phyloP scores from a whole-genome alignment of 225 moss, liverwort and hornwort genomes.

The Pseudisothecium myosuroides region DNA sequence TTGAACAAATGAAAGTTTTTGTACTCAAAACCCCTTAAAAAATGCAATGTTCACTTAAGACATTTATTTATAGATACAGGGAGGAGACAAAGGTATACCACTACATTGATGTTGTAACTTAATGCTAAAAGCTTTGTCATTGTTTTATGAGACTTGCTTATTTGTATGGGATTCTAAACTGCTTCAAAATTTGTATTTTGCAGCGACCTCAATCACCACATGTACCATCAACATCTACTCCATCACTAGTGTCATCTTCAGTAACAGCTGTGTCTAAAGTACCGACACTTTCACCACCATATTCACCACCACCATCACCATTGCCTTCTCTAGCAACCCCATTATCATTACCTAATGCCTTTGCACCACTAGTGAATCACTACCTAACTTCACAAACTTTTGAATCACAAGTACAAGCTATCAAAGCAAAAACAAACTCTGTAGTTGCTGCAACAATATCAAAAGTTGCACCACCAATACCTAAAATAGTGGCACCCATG shows the following conservation, averaged over 20 bases:
- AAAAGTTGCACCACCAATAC: neutral
- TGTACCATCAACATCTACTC: neutral
- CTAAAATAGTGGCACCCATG: neutral
- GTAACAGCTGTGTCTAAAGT: neutral
- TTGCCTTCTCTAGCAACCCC: neutral
- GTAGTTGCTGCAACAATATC: neutral
- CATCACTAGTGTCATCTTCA: neutral
- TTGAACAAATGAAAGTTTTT: neutral
- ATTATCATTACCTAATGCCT: neutral
- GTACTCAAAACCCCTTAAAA: too few species aligned
- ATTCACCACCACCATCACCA: neutral
- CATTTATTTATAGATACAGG: neutral
- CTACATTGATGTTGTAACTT: neutral
- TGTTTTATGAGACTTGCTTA: neutral
- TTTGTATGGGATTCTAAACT: neutral
- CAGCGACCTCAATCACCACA: slow-evolving; percentile 4
- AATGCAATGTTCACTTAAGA: too few species aligned
- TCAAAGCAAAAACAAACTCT: neutral
- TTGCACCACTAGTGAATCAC: neutral
- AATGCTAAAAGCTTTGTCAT: neutral
- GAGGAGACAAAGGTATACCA: neutral
- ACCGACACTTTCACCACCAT: neutral
- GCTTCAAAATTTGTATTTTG: neutral
- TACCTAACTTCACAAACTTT: neutral
- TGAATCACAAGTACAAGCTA: neutral